These are phyloP conservation scores for Infundibulicybe gibba DNA, from an alignment of 768 basidiomycete species.

Conservation along the genomic window DNA sequence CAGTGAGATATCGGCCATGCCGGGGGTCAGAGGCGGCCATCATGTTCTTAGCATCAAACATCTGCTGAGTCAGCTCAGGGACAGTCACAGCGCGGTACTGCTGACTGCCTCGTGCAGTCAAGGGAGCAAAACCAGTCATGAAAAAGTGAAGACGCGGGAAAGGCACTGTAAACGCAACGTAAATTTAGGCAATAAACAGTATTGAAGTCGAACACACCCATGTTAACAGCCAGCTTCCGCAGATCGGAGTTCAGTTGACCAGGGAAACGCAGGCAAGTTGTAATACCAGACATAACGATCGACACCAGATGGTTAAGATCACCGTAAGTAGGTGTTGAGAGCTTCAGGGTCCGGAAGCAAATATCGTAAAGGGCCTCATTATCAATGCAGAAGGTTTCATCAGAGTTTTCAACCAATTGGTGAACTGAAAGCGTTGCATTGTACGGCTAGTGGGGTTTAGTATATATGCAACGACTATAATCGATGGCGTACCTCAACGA, in stretches of 20 bases:
- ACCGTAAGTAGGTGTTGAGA: conserved; percentile 92
- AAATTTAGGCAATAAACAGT: background rate
- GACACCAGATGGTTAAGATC: conserved; percentile 98
- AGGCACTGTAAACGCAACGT: conserved; percentile 55
- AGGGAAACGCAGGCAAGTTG: conserved; percentile 98
- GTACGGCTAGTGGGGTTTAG: conserved; percentile 66
- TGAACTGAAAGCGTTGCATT: conserved; percentile 98
- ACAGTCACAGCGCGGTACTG: conserved; percentile 97
- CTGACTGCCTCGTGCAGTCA: conserved; percentile 91
- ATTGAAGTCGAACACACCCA: conserved; percentile 59
- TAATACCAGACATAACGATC: conserved; percentile 98
- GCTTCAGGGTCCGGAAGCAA: conserved; percentile 97
- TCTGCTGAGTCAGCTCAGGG: conserved; percentile 96
- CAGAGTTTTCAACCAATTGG: conserved; percentile 99
- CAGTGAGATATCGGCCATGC: conserved; percentile 97
- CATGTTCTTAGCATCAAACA: conserved; percentile 99
- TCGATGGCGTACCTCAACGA: conserved; percentile 70
- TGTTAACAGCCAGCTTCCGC: conserved; percentile 97
- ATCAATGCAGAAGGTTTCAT: conserved; percentile 99
- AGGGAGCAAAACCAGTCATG: conserved; percentile 94
- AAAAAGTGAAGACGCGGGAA: conserved; percentile 99
- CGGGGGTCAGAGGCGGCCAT: conserved; percentile 98
- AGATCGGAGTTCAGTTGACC: conserved; percentile 99
- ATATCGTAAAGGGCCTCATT: conserved; percentile 99
- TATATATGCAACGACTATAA: background rate